phyloP scores from a whole-genome alignment of 768 basidiomycete species.

The Amanita muscaria region DNA sequence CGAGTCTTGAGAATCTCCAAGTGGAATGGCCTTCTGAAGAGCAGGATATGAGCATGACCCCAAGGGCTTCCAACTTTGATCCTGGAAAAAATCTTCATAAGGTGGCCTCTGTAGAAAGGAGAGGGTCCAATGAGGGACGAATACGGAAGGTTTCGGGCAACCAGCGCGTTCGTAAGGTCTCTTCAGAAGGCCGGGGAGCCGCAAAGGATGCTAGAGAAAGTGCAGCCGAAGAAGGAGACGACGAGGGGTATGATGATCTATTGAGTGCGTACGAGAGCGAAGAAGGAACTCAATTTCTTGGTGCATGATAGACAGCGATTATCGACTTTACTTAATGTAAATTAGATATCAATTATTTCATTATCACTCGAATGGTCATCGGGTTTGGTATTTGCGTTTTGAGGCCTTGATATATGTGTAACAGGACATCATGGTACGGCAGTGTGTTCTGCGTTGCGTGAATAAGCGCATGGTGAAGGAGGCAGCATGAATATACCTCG shows the following conservation, averaged over 20 bases:
- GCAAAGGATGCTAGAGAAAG: slow-evolving; percentile 42
- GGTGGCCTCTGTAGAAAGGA: slow-evolving; percentile 18
- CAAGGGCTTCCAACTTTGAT: slow-evolving; percentile 46
- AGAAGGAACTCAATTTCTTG: slow-evolving; percentile 25
- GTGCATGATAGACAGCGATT: not conserved
- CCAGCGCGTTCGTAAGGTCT: slow-evolving; percentile 37
- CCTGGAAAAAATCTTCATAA: no score
- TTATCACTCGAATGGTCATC: not conserved
- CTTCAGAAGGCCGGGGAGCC: slow-evolving; percentile 32
- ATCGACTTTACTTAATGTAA: not conserved
- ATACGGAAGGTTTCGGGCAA: slow-evolving; percentile 37
- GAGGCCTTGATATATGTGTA: slow-evolving; percentile 51
- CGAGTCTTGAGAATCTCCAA: slow-evolving; percentile 37
- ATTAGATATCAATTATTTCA: not conserved
- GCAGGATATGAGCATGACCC: slow-evolving; percentile 44
- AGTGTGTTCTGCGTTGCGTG: slow-evolving; percentile 43
- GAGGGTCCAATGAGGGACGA: slow-evolving; percentile 26
- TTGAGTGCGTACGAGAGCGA: slow-evolving; percentile 80
- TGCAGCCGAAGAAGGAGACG: slow-evolving; percentile 70
- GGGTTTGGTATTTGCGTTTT: slow-evolving; percentile 22
- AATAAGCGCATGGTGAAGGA: not conserved
- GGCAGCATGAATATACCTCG: slow-evolving; percentile 35
- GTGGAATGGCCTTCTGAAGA: slow-evolving; percentile 49
- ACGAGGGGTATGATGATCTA: slow-evolving; percentile 68
- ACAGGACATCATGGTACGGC: slow-evolving; percentile 53